These are phyloP conservation scores for Aspergillus brunneoviolaceus DNA, from an alignment of 2,329 filamentous ascomycete species.

Conservation along the genomic window DNA sequence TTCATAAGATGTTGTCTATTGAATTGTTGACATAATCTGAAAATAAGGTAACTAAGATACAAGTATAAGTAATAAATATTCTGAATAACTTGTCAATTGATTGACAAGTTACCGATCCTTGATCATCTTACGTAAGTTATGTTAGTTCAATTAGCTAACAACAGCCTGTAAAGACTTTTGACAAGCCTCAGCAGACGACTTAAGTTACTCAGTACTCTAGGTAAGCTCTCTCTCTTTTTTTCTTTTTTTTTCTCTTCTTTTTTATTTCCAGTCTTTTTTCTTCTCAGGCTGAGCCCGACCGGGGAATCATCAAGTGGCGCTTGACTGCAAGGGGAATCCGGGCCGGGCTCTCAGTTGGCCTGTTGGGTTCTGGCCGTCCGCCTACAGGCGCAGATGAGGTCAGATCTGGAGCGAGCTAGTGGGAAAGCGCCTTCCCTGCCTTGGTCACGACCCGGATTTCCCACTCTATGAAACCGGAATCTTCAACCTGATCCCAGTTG, in stretches of 20 bases:
- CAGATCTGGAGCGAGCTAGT: background rate
- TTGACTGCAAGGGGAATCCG: conserved; percentile 5
- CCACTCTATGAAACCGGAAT: conserved; percentile 4
- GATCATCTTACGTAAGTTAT: background rate
- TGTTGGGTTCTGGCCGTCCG: background rate
- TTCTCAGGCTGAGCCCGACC: background rate
- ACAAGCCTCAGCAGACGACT: too few species aligned
- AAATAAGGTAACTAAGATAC: too few species aligned
- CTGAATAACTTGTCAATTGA: too few species aligned
- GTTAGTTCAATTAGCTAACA: too few species aligned
- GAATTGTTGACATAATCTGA: too few species aligned
- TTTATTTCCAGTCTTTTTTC: too few species aligned
- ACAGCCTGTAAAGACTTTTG: too few species aligned
- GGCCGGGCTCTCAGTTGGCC: background rate
- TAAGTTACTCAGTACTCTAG: too few species aligned
- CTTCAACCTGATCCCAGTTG: background rate
- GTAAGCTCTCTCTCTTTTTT: too few species aligned
- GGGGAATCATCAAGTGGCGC: background rate
- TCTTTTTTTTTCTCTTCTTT: too few species aligned
- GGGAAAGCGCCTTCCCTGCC: conserved; percentile 2
- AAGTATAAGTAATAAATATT: too few species aligned
- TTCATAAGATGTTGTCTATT: too few species aligned
- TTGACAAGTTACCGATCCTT: background rate
- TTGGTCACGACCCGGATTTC: conserved; percentile 5
- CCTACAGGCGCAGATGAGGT: background rate